Percentiles rank a stretch among this genome's conserved stretches.
phyloP scores from a whole-genome alignment of 176 grass and related monocot genomes.

The Hordeum vulgare region DNA sequence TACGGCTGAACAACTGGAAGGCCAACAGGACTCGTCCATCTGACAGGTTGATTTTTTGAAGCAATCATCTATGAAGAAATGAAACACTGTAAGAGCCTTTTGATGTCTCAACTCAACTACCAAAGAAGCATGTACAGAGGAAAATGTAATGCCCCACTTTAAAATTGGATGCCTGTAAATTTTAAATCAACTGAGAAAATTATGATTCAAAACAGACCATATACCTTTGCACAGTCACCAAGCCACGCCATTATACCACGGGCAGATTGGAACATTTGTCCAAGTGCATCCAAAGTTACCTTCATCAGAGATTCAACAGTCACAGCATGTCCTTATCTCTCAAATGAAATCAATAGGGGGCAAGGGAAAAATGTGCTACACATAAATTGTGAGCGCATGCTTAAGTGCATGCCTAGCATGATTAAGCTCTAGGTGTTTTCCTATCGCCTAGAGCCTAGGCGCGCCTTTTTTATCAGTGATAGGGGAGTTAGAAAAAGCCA shows the following conservation, averaged over 20 bases:
- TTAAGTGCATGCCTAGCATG: neutral
- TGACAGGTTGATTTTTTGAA: slow-evolving; percentile 84
- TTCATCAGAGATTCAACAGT: slow-evolving; percentile 35
- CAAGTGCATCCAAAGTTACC: slow-evolving; percentile 86
- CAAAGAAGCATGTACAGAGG: neutral
- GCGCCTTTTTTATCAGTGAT: neutral
- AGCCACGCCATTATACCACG: slow-evolving; percentile 93
- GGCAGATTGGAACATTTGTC: slow-evolving; percentile 95
- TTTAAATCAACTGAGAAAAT: slow-evolving; percentile 1
- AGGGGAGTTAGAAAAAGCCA: neutral
- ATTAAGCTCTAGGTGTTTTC: neutral
- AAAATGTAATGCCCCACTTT: neutral
- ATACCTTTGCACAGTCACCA: slow-evolving; percentile 91
- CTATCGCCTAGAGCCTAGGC: neutral
- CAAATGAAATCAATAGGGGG: slow-evolving; percentile 7
- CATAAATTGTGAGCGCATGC: neutral
- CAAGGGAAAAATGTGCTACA: neutral
- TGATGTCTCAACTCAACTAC: slow-evolving; percentile 8
- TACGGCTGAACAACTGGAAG: slow-evolving; percentile 98
- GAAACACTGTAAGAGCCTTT: slow-evolving; percentile 11
- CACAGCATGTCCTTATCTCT: slow-evolving; percentile 1
- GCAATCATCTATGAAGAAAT: slow-evolving; percentile 69
- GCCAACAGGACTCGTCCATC: slow-evolving; percentile 87
- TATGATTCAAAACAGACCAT: neutral
- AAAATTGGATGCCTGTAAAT: neutral